Evolutionary conservation across 257 asterid species (phyloP).

Genomic region (Solanum microdontum): DNA sequence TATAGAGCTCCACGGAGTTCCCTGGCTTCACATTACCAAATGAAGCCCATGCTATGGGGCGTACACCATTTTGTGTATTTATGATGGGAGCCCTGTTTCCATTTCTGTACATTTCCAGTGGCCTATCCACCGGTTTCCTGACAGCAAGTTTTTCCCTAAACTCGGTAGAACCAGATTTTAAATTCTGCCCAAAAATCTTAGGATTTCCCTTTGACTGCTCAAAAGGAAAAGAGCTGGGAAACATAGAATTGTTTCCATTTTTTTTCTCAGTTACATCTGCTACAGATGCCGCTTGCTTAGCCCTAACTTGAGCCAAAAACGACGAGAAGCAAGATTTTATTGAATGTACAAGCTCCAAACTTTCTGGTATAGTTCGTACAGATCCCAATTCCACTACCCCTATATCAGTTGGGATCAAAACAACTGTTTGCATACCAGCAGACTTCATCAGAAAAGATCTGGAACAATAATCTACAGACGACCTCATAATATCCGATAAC

Average conservation of each 20-base stretch:
- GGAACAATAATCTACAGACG: constrained; percentile 45
- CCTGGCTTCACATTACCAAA: constrained; percentile 21
- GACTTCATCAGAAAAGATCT: constrained; percentile 70
- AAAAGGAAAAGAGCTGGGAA: not conserved
- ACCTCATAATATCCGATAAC: constrained; percentile 43
- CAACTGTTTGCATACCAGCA: constrained; percentile 77
- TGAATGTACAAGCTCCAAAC: constrained; percentile 34
- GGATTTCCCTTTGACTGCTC: constrained; percentile 27
- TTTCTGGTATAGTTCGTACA: constrained; percentile 58
- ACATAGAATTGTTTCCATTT: constrained; percentile 6
- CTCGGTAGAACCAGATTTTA: constrained; percentile 20
- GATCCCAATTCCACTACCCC: constrained; percentile 95
- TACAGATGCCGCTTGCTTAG: constrained; percentile 32
- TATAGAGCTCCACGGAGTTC: constrained; percentile 17
- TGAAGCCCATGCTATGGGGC: constrained; percentile 26
- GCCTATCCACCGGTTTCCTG: constrained; percentile 25
- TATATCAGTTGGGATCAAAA: constrained; percentile 64
- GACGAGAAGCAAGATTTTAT: constrained; percentile 50
- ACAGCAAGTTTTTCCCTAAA: constrained; percentile 25
- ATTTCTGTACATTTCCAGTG: constrained; percentile 19
- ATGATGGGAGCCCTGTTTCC: constrained; percentile 26
- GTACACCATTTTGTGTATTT: constrained; percentile 37
- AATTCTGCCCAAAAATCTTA: constrained; percentile 67
- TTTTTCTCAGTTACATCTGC: constrained; percentile 18
- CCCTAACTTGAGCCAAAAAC: constrained; percentile 20